Base-by-base conservation (phyloP, 2,329 filamentous ascomycete species). In the Orbilia quercus region DNA sequence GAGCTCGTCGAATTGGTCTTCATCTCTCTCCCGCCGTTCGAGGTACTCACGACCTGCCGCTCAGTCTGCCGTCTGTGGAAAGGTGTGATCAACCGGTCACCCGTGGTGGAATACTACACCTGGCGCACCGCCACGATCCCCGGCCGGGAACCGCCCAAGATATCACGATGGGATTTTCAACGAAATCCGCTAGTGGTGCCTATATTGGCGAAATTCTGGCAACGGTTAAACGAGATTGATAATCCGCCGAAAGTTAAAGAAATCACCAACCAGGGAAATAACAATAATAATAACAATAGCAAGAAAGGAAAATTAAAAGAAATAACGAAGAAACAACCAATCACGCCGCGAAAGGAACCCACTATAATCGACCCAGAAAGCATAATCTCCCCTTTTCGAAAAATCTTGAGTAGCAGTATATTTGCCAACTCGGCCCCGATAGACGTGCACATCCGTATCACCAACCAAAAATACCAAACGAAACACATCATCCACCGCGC, bases 1-100 rank as follows among this genome's bases (percentile, higher is more conserved):
- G 69, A 73, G 20, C 54, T 73, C 12, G 36, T 64, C 22, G 69
- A 66, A 28, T 14, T 53, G 1, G 31, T 73, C 9, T 40, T 73
- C 14, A 16, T 38, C 16, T 42, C 48, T 22, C 47, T 65, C 4
- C 69, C 60, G 1, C 47, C 60, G 1, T n/a, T 59, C n/a, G 23
- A 59, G 11, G 47, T 73, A 31, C 31, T 73, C 1, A 66, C 60
- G 3, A 40, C 60, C 31, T 66, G 60, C 14, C 60, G 60, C n/a
- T 11, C 28, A 2, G 54, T 73, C 3, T 73, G 69, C 38, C 40
- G 14, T 4, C 54, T 51, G 40, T 73, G 69, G 69, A 25, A 36
- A 1, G 55, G 47, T 6, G 2, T 73, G 1, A 57, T 73, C 12
- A 54, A 73, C 20, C 31, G 47, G 1, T 73, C 69, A 1, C 55